Conservation (phyloP, 331 rosid species). For the Telfairia occidentalis region DNA sequence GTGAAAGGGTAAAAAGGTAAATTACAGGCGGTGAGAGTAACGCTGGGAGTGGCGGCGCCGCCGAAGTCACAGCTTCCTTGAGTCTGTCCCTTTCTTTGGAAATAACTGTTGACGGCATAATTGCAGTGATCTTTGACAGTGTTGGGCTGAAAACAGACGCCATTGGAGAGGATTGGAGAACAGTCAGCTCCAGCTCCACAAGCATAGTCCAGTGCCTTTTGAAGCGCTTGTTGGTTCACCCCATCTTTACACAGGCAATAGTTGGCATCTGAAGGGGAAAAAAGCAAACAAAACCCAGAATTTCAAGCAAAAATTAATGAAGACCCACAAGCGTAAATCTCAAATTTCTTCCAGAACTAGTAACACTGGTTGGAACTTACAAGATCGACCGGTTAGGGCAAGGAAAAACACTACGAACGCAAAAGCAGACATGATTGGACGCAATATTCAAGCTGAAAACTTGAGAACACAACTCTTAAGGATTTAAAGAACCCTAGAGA, state of each 20-base stretch:
- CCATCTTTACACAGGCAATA: conserved; percentile 87
- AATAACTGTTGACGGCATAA: conserved; percentile 84
- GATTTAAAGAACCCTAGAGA: not conserved
- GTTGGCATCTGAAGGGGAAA: conserved; percentile 38
- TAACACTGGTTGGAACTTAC: conserved; percentile 31
- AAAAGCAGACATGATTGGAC: conserved; percentile 43
- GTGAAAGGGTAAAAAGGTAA: not conserved
- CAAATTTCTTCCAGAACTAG: too few species aligned
- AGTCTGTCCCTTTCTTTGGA: conserved; percentile 53
- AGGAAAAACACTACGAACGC: conserved; percentile 42
- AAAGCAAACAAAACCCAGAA: not conserved
- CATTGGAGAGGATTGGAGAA: conserved; percentile 37
- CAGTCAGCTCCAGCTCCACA: conserved; percentile 98
- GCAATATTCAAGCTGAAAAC: not conserved
- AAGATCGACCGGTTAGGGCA: conserved; percentile 53
- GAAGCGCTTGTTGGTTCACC: conserved; percentile 41
- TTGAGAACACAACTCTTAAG: not conserved
- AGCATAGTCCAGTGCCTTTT: conserved; percentile 79
- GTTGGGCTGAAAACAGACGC: conserved; percentile 69
- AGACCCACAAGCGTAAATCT: not conserved
- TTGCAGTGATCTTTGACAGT: conserved; percentile 79
- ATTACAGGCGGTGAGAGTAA: conserved; percentile 42
- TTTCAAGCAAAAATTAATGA: not conserved
- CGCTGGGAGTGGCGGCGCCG: conserved; percentile 38
- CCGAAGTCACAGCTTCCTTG: conserved; percentile 66